A percentile compares a stretch with the other conserved stretches of the same genome.
These are phyloP conservation scores for Geranium brycei DNA, from an alignment of 345 rosid genomes.

Conservation along the genomic window DNA sequence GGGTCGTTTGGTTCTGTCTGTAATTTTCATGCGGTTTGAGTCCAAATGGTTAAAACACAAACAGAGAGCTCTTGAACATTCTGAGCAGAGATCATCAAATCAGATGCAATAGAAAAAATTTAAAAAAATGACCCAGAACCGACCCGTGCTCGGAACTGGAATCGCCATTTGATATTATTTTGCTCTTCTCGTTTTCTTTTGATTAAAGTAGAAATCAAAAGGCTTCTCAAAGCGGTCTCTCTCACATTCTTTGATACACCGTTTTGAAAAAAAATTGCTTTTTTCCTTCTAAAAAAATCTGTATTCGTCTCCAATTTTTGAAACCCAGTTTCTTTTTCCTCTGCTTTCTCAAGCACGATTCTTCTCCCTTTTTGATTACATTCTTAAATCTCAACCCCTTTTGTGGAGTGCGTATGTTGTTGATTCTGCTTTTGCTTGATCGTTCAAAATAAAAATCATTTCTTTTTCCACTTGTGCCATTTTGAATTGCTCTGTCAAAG, in stretches of 20 bases:
- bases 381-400: conserved; percentile 1
- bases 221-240: neutral
- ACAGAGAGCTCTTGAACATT: no score
- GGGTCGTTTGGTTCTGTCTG: no score
- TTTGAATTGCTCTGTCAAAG: neutral
- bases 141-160: neutral
- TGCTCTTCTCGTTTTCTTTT: conserved; percentile 3
- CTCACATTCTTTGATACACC: neutral
- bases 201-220: neutral
- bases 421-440: conserved; percentile 11
- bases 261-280: neutral
- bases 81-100: neutral
- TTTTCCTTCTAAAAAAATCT: neutral
- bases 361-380: neutral
- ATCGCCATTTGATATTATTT: neutral
- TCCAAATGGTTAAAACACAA: no score
- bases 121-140: neutral
- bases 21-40: no score
- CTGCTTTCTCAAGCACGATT: neutral
- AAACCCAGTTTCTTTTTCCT: neutral
- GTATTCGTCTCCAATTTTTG: neutral
- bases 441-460: neutral
- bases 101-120: neutral
- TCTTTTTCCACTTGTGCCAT: neutral
- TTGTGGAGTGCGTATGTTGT: conserved; percentile 3